Evolutionary conservation across 78 protist species (phyloP), one percentile per base, ranked within the genome.

Genomic region (Parvularia atlantis): DNA sequence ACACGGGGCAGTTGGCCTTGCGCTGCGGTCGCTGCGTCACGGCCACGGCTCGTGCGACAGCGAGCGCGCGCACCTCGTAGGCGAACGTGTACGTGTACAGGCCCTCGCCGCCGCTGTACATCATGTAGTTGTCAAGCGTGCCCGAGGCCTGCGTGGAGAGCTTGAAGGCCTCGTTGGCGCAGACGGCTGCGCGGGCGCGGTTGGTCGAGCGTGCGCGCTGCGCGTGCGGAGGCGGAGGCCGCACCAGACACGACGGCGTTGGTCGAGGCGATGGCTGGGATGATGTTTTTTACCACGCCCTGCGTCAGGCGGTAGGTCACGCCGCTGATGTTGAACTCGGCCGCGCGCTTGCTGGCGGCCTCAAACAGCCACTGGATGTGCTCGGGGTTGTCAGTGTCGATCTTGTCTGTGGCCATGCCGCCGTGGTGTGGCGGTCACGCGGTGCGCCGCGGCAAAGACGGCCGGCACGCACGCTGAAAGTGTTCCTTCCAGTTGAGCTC

Each of bases 221-320:
- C n/a, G n/a, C n/a, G n/a, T n/a, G n/a, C n/a, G n/a, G 43, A 13
- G 62, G 33, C 9, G 39, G 35, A 1, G 31, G 14, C 19, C 60
- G 46, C 39, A 41, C 83, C 92, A 19, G 99, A 91, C 28, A 96
- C 86, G 58, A 93, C 83, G 33, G 99, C 97, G 73, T 95, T 96
- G 77, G 99, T 96, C 20, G 92, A 75, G 26, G 98, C 99, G 44
- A 96, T 84, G 40, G 98, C 98, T 6, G 99, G 99, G 52, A 96
- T 93, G 75, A 96, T 89, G 76, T 89, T 80, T 84, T 95, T 93
- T 31, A 84, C 84, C 10, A 95, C 96, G 33, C 96, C 96, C 71
- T 82, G 86, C 20, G 97, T 86, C 37, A 91, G 64, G 40, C 77
- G 69, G 68, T 69, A 84, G 30, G 94, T 89, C 17, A 92, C 93